phyloP scores from a whole-genome alignment of 352 stramenopile genomes.

The Plasmopara viticola region DNA sequence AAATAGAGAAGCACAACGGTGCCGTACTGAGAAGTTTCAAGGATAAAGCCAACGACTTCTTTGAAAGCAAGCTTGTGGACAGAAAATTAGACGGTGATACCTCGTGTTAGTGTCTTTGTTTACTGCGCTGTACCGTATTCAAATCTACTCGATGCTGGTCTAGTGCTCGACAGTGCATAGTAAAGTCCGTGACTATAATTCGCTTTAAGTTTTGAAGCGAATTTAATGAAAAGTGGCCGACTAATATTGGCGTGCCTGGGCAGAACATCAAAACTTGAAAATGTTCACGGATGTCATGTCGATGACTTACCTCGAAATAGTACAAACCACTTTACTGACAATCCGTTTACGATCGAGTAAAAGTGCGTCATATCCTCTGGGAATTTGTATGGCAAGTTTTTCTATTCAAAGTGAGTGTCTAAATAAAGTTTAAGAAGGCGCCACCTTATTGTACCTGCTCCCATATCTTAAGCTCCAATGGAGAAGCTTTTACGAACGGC shows the following conservation, averaged over 20 bases:
- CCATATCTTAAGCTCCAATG: conserved; percentile 52
- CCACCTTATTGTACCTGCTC: conserved; percentile 39
- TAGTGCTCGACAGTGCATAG: conserved; percentile 25
- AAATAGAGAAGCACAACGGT: conserved; percentile 49
- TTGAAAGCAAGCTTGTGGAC: conserved; percentile 2
- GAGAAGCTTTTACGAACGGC: conserved; percentile 36
- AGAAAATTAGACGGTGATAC: too few relatives aligned
- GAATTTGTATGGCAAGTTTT: conserved; percentile 47
- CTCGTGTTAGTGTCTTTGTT: too few relatives aligned
- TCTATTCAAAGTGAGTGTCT: conserved; percentile 17
- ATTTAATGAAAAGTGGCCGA: conserved; percentile 63
- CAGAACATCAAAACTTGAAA: not conserved
- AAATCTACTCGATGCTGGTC: conserved; percentile 36
- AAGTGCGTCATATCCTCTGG: conserved; percentile 67
- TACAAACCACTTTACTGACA: conserved; percentile 70
- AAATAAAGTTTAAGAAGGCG: not conserved
- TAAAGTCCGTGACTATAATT: conserved; percentile 32
- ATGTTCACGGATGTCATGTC: not conserved
- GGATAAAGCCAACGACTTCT: conserved; percentile 32
- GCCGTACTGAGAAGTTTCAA: conserved; percentile 63
- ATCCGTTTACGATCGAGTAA: conserved; percentile 56
- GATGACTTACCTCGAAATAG: conserved; percentile 32
- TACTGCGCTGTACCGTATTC: conserved; percentile 9
- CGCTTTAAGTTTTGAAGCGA: conserved; percentile 54
- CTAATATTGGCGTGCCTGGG: conserved; percentile 36